Evolutionary conservation across 2,329 filamentous ascomycete species (phyloP).

Genomic region (Sphaerulina musiva): DNA sequence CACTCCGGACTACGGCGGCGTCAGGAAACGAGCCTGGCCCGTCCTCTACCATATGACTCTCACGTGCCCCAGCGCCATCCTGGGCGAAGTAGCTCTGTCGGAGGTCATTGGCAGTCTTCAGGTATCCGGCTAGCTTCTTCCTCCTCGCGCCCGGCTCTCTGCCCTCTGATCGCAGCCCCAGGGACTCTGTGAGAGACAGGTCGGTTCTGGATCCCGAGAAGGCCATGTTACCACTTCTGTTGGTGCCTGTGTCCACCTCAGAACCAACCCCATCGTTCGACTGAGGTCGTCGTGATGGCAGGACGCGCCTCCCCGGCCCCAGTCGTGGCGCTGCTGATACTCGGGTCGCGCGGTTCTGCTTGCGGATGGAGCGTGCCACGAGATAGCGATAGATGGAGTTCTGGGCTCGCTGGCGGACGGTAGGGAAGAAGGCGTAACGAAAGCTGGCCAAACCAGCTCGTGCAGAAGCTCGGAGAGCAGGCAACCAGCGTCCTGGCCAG

Average conservation of each 20-base stretch:
- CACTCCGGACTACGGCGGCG: slow-evolving; percentile 69
- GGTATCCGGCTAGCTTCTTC: slow-evolving; percentile 67
- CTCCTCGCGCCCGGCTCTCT: slow-evolving; percentile 64
- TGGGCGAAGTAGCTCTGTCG: slow-evolving; percentile 54
- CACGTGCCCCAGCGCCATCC: slow-evolving; percentile 36
- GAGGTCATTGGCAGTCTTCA: slow-evolving; percentile 66
- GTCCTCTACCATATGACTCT: slow-evolving; percentile 21
- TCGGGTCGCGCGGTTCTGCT: slow-evolving; percentile 20
- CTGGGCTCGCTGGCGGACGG: slow-evolving; percentile 64
- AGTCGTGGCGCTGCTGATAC: slow-evolving; percentile 2
- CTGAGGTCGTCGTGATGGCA: neutral
- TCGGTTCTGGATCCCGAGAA: slow-evolving; percentile 21
- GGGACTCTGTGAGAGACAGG: slow-evolving; percentile 33
- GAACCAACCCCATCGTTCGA: slow-evolving; percentile 31
- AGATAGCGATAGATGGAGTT: slow-evolving; percentile 59
- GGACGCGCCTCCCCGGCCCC: slow-evolving; percentile 2
- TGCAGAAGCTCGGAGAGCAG: slow-evolving; percentile 56
- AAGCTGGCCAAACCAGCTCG: slow-evolving; percentile 62
- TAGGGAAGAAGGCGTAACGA: slow-evolving; percentile 67
- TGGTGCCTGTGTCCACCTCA: neutral
- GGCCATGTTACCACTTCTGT: slow-evolving; percentile 31
- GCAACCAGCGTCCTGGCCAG: slow-evolving; percentile 28
- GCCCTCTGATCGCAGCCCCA: slow-evolving; percentile 35
- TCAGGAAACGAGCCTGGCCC: slow-evolving; percentile 66
- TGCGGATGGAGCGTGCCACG: slow-evolving; percentile 28